Base-by-base conservation (phyloP, 2,329 filamentous ascomycete genomes). In the Curvularia sp. region DNA sequence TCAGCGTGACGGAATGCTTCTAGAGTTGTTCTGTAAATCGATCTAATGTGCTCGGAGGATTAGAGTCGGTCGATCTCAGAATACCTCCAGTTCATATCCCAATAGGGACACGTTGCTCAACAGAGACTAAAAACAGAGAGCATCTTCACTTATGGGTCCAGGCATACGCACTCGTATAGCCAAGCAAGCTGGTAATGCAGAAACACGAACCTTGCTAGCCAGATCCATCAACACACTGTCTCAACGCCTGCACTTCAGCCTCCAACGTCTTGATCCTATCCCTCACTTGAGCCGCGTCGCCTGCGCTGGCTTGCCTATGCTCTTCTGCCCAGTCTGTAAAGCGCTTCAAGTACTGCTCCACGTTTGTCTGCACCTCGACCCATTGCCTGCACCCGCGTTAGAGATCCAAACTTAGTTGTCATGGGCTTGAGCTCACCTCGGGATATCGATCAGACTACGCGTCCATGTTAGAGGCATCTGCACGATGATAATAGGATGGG, bases 241-340 rank as follows among this genome's bases (percentile, higher is more conserved):
- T 35, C 8, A 35, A 35, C 8, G 33, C 33, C 33, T 3, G 33
- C 15, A 35, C 33, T 10, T 35, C 33, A 35, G 33, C 33, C 33
- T 35, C 33, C 8, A 35, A 35, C 4, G 3, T 10, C 8, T 35
- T 10, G 5, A 35, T 10, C 8, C 33, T 35, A 4, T 35, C 33
- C 33, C 33, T 35, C 33, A 35, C 8, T 35, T 10, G 33, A 15
- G 4, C 30, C 12, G 42, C 24, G 62, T 69, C 57, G 58, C 53
- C 49, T 64, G 38, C 57, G 67, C 35, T 59, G 58, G 22, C 63
- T 64, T 61, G 60, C 56, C 12, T 64, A 59, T 38, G 55, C 51
- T 55, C 53, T 67, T 39, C 60, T 51, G 43, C 49, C 59, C 49
- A 60, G 33, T 51, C 22, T 41, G 33, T 35, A 10, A 35, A 35